A percentile compares a stretch with the other conserved stretches of the same genome.
Evolutionary conservation across 768 basidiomycete genomes (phyloP).

Genomic region (Lentinus tigrinus): DNA sequence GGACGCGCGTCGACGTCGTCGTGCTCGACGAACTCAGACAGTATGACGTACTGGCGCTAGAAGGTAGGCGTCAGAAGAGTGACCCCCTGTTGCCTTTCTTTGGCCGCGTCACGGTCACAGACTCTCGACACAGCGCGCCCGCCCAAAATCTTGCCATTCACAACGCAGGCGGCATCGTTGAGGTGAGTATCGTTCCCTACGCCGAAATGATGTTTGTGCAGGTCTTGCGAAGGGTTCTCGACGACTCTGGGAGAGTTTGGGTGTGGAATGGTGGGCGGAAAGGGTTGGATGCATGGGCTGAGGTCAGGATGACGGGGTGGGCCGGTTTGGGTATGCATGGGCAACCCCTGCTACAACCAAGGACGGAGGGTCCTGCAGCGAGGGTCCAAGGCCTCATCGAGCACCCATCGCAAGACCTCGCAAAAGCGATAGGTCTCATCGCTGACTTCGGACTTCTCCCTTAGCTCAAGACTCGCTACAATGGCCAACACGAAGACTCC

Average conservation of each 20-base stretch:
- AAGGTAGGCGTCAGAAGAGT: background rate
- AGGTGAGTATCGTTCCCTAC: slow-evolving; percentile 26
- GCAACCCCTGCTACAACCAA: background rate
- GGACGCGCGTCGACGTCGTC: background rate
- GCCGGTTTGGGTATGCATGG: background rate
- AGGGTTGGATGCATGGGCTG: slow-evolving; percentile 22
- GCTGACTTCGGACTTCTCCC: background rate
- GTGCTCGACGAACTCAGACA: background rate
- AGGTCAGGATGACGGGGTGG: slow-evolving; percentile 18
- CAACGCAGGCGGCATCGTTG: slow-evolving; percentile 29
- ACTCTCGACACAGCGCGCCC: slow-evolving; percentile 3
- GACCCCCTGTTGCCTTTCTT: background rate
- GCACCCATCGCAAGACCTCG: slow-evolving; percentile 4
- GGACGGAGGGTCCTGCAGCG: too few relatives aligned
- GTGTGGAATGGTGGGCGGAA: background rate
- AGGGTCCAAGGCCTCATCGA: too few relatives aligned
- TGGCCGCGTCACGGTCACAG: slow-evolving; percentile 12
- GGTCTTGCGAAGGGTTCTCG: slow-evolving; percentile 6
- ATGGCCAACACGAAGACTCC: slow-evolving; percentile 72
- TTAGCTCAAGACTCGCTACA: slow-evolving; percentile 19
- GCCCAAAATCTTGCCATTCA: slow-evolving; percentile 20
- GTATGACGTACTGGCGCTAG: background rate
- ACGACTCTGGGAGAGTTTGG: slow-evolving; percentile 1
- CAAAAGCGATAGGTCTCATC: background rate
- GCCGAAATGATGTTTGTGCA: slow-evolving; percentile 8